Conservation (phyloP, 2,329 filamentous ascomycete species). For the Tolypocladium tundrense region DNA sequence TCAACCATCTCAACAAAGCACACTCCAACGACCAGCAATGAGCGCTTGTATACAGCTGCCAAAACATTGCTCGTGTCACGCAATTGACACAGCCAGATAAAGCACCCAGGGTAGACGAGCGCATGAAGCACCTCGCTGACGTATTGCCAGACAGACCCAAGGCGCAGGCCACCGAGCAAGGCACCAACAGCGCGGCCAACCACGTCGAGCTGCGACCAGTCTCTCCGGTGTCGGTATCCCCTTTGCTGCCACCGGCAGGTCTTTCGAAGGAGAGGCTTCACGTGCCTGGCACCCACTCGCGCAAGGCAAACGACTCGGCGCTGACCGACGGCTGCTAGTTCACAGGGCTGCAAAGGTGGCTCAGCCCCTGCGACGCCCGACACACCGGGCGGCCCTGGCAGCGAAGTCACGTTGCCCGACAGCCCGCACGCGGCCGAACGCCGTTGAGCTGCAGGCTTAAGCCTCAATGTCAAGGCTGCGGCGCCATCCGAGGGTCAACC, state of each 20-base stretch:
- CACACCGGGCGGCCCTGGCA: background rate
- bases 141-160: too few relatives aligned
- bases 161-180: background rate
- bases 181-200: background rate
- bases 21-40: too few relatives aligned
- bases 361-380: background rate
- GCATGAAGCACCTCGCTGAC: background rate
- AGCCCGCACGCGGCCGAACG: background rate
- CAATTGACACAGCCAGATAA: too few relatives aligned
- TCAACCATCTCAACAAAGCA: background rate
- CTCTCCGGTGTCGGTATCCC: background rate
- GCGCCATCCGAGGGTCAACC: background rate
- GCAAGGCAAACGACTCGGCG: background rate
- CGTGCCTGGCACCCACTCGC: background rate
- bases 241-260: background rate
- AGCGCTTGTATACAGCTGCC: too few relatives aligned
- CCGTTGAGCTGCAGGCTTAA: background rate
- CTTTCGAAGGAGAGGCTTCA: background rate
- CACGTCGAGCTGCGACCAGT: background rate
- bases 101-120: background rate
- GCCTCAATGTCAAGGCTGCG: background rate
- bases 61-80: too few relatives aligned
- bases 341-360: background rate
- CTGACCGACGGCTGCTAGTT: background rate
- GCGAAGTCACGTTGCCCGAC: background rate